phyloP scores from a whole-genome alignment of 75 land plant genomes.

The Pseudotsuga menziesii region DNA sequence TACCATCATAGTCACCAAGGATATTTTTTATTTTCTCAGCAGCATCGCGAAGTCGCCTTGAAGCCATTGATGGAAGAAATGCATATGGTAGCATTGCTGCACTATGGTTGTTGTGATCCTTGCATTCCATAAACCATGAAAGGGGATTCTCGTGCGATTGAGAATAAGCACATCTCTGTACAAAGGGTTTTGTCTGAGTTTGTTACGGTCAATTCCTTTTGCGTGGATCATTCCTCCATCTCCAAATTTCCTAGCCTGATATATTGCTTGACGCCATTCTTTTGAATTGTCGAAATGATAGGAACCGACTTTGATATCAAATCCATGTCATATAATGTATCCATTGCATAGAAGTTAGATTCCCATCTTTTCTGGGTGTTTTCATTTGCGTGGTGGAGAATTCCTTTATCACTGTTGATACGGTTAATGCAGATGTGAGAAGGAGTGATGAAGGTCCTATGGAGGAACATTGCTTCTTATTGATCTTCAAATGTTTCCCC shows the following conservation, averaged over 20 bases:
- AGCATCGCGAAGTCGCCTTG: conserved; percentile 54
- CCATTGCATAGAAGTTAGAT: conserved; percentile 63
- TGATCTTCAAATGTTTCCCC: too few relatives aligned
- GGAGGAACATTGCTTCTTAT: conserved; percentile 78
- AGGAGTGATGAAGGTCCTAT: conserved; percentile 88
- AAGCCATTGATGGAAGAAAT: conserved; percentile 83
- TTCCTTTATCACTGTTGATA: conserved; percentile 62
- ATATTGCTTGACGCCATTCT: conserved; percentile 53
- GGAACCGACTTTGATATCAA: conserved; percentile 74
- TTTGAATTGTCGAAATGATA: conserved; percentile 74
- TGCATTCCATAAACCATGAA: conserved; percentile 91
- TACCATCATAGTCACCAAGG: conserved; percentile 87
- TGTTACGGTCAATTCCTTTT: conserved; percentile 45
- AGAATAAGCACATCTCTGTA: conserved; percentile 64
- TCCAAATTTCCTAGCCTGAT: conserved; percentile 53
- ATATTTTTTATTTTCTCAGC: conserved; percentile 62
- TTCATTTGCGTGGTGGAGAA: conserved; percentile 37
- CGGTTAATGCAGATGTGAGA: conserved; percentile 84
- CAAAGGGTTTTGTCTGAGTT: conserved; percentile 31
- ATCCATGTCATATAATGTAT: conserved; percentile 74
- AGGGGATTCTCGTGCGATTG: conserved; percentile 90
- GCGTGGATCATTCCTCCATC: conserved; percentile 52
- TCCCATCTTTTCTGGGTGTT: conserved; percentile 68
- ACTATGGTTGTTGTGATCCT: conserved; percentile 70
- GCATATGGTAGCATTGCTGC: conserved; percentile 66